These are phyloP conservation scores for Monosporascus cannonballus DNA, from an alignment of 2,329 filamentous ascomycete species.

Conservation along the genomic window DNA sequence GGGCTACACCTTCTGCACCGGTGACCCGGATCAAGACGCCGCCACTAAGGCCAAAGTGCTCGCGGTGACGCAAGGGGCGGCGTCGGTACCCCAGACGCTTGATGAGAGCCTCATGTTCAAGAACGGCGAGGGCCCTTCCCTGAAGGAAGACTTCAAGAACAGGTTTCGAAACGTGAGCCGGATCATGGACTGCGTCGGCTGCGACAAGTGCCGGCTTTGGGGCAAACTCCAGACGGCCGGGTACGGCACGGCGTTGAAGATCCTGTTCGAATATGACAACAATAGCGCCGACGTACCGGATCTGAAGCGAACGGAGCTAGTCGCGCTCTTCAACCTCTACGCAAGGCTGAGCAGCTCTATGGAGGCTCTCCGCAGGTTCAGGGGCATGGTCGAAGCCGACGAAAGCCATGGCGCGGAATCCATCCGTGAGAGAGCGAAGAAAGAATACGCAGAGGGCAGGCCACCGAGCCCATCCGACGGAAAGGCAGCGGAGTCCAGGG, in stretches of 20 bases:
- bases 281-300: constrained; percentile 56
- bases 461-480: constrained; percentile 9
- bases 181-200: constrained; percentile 97
- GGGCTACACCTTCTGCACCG: constrained; percentile 86
- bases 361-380: constrained; percentile 67
- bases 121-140: constrained; percentile 62
- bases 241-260: constrained; percentile 90
- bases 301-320: constrained; percentile 83
- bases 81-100: constrained; percentile 73
- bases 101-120: constrained; percentile 96
- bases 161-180: constrained; percentile 95
- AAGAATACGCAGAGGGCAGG: constrained; percentile 36
- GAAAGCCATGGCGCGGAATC: constrained; percentile 13
- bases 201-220: constrained; percentile 97
- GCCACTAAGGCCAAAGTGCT: constrained; percentile 77
- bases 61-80: constrained; percentile 65
- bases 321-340: constrained; percentile 91
- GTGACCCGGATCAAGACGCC: constrained; percentile 71
- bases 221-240: constrained; percentile 94
- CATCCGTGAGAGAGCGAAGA: constrained; percentile 34
- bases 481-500: constrained; percentile 12
- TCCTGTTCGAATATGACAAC: constrained; percentile 88
- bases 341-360: constrained; percentile 80
- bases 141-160: constrained; percentile 97
- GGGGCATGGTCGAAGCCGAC: constrained; percentile 39